Evolutionary conservation across 2,329 filamentous ascomycete genomes (phyloP).

Genomic region (Scedosporium dehoogii): DNA sequence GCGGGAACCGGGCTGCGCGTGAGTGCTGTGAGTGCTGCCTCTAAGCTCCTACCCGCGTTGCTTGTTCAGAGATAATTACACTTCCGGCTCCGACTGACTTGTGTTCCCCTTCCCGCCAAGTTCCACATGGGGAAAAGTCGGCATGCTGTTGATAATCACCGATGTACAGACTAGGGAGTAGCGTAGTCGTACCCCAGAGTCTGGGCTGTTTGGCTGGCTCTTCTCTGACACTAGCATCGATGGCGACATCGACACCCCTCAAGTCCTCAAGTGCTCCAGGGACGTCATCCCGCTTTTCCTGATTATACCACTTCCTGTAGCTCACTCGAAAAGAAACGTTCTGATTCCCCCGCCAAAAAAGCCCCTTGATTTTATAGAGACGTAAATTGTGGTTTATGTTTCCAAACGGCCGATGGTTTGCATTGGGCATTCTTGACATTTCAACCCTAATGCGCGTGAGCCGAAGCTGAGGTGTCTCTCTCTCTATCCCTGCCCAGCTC

Average conservation of each 20-base stretch:
- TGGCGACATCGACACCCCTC: conserved; percentile 18
- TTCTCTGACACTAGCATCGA: conserved; percentile 11
- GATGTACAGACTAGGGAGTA: no score
- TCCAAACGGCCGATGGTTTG: neutral
- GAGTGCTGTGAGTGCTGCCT: no score
- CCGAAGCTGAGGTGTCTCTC: no score
- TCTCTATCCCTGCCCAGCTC: neutral
- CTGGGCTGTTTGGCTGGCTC: neutral
- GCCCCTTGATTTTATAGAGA: neutral
- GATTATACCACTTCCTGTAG: neutral
- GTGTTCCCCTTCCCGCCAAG: no score
- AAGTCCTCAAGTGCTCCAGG: conserved; percentile 3
- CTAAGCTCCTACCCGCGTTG: no score
- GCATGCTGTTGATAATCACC: no score
- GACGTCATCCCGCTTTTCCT: conserved; percentile 4
- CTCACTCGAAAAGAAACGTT: neutral
- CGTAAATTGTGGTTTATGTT: neutral
- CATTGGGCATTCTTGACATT: neutral
- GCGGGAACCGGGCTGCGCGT: no score
- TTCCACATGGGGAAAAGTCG: neutral
- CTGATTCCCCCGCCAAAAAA: neutral
- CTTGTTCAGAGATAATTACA: no score
- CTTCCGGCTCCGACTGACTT: no score
- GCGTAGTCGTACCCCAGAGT: no score
- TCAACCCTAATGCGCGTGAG: neutral